Conservation (phyloP, 202 grass and related monocot genomes). For the Setaria viridis region DNA sequence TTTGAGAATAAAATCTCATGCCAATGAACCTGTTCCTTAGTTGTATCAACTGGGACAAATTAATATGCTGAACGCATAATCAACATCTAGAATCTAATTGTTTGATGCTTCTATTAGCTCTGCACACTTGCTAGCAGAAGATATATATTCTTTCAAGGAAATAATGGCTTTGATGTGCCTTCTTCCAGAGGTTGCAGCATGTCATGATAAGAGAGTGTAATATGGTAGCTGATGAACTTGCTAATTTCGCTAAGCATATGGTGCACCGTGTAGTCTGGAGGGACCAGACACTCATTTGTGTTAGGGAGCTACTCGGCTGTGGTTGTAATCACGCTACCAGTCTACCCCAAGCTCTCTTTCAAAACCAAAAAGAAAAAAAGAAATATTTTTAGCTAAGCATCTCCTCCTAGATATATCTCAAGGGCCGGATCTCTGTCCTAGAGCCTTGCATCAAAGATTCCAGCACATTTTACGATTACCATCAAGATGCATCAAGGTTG, state of each 20-base stretch:
- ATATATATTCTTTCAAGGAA: background rate
- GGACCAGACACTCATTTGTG: background rate
- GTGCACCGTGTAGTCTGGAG: background rate
- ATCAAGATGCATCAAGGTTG: too few relatives aligned
- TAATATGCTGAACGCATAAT: background rate
- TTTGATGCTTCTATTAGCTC: background rate
- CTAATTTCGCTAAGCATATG: background rate
- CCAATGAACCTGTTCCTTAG: constrained; percentile 33
- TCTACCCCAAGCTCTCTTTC: constrained; percentile 8
- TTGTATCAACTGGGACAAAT: constrained; percentile 2
- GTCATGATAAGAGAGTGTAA: background rate
- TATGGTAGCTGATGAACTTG: background rate
- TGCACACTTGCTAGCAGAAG: background rate
- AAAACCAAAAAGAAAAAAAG: background rate
- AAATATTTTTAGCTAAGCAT: background rate
- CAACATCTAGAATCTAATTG: background rate
- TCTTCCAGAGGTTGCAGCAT: background rate
- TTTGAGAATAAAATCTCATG: background rate
- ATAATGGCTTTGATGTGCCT: background rate
- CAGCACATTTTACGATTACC: too few relatives aligned
- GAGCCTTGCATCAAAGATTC: too few relatives aligned
- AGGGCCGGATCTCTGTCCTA: too few relatives aligned
- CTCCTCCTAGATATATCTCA: too few relatives aligned
- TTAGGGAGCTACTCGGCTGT: background rate
- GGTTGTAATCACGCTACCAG: background rate